Conservation (phyloP, 2,329 filamentous ascomycete genomes). For the Coniochaeta ligniaria region DNA sequence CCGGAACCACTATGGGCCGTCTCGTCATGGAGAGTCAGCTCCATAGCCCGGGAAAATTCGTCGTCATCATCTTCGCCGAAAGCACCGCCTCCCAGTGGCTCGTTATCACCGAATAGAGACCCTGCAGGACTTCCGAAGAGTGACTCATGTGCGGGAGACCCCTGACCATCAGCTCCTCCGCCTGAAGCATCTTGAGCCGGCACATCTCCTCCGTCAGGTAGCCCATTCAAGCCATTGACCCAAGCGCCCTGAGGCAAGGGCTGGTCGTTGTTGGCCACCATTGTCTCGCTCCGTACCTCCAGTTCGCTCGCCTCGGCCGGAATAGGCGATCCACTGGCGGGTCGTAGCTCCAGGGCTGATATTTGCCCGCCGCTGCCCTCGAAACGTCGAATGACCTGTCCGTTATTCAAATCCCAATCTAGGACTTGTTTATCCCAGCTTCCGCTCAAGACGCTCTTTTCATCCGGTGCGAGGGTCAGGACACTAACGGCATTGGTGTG, state of each 20-base stretch:
- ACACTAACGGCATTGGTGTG: constrained; percentile 92
- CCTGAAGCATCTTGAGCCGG: constrained; percentile 9
- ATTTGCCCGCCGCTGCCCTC: constrained; percentile 76
- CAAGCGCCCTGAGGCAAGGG: constrained; percentile 49
- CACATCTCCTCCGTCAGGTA: constrained; percentile 22
- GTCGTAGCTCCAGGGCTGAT: constrained; percentile 78
- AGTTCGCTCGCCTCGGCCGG: constrained; percentile 64
- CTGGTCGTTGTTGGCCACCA: constrained; percentile 66
- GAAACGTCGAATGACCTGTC: constrained; percentile 68
- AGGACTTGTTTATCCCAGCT: constrained; percentile 94
- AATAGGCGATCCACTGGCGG: constrained; percentile 66
- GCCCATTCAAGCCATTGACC: constrained; percentile 24
- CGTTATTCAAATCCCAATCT: constrained; percentile 92
- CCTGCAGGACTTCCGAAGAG: constrained; percentile 77
- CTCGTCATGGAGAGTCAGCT: constrained; percentile 34
- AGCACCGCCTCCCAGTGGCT: constrained; percentile 46
- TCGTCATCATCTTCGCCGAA: constrained; percentile 81
- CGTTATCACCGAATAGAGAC: constrained; percentile 82
- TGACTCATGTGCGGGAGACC: constrained; percentile 66
- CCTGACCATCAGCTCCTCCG: constrained; percentile 51
- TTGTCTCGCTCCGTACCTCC: constrained; percentile 54
- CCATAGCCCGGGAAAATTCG: constrained; percentile 71
- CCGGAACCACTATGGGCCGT: constrained; percentile 30
- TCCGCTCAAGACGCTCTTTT: constrained; percentile 80
- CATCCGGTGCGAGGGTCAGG: constrained; percentile 72